phyloP scores from a whole-genome alignment of 2,329 filamentous ascomycete genomes.

The Aspergillus calidoustus region DNA sequence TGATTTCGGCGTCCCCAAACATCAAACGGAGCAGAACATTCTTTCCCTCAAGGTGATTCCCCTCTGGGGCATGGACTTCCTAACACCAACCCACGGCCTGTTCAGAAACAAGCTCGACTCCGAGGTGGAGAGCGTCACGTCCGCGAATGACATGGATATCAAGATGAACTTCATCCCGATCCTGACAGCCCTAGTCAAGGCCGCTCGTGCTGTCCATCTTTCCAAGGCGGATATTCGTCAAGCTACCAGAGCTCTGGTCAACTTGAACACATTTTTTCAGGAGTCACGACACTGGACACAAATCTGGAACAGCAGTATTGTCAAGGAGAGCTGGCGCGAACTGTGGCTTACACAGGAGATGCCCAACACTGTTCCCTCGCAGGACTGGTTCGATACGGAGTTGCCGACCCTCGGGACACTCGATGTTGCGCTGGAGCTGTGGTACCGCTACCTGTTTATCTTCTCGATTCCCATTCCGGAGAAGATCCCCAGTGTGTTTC shows the following conservation, averaged over 20 bases:
- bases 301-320: constrained; percentile 53
- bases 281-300: constrained; percentile 53
- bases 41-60: constrained; percentile 60
- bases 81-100: constrained; percentile 59
- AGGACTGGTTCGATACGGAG: constrained; percentile 44
- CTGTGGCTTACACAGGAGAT: constrained; percentile 54
- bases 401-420: constrained; percentile 44
- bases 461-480: constrained; percentile 63
- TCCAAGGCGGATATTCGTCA: constrained; percentile 50
- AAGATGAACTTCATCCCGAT: constrained; percentile 60
- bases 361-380: constrained; percentile 41
- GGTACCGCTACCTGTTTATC: constrained; percentile 56
- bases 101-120: constrained; percentile 59
- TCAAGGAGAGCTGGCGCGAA: constrained; percentile 52
- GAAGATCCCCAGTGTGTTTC: constrained; percentile 63
- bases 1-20: constrained; percentile 59
- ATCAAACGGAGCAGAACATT: constrained; percentile 60
- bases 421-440: constrained; percentile 45
- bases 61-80: constrained; percentile 59
- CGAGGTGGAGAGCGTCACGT: constrained; percentile 55
- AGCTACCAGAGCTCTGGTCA: constrained; percentile 54
- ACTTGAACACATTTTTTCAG: constrained; percentile 57
- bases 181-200: constrained; percentile 55
- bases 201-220: constrained; percentile 53
- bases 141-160: constrained; percentile 53